phyloP scores from a whole-genome alignment of 1,139 yeast genomes.

The Scheffersomyces stambukii region DNA sequence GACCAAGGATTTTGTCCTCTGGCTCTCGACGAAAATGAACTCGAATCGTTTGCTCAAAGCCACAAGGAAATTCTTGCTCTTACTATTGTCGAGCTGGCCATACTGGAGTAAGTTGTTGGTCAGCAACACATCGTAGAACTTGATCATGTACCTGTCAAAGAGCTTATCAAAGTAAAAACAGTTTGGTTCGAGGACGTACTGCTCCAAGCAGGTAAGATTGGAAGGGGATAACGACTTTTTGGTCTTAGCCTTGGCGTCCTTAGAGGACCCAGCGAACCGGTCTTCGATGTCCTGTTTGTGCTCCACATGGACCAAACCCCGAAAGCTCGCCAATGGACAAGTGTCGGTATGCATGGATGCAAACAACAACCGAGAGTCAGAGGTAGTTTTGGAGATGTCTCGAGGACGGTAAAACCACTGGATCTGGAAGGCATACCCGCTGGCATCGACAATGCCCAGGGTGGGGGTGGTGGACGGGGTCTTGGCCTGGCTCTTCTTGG shows the following conservation, averaged over 20 bases:
- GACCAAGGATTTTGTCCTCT: constrained; percentile 60
- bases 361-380: constrained; percentile 71
- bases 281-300: constrained; percentile 66
- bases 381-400: constrained; percentile 66
- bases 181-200: constrained; percentile 56
- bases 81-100: constrained; percentile 48
- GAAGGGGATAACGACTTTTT: constrained; percentile 13
- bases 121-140: constrained; percentile 67
- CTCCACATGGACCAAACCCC: constrained; percentile 72
- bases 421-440: constrained; percentile 57
- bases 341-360: constrained; percentile 87
- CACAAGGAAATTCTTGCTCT: constrained; percentile 50
- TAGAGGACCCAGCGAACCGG: constrained; percentile 9
- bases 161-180: constrained; percentile 81
- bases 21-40: constrained; percentile 73
- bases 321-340: constrained; percentile 70
- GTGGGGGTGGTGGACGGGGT: background rate
- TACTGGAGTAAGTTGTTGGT: constrained; percentile 48
- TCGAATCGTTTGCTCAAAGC: constrained; percentile 68
- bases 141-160: constrained; percentile 82
- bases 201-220: too few species aligned
- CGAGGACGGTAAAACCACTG: constrained; percentile 94
- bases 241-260: constrained; percentile 8
- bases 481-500: constrained; percentile 18
- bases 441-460: constrained; percentile 28